These are phyloP conservation scores for Deuterostichococcus epilithicus DNA, from an alignment of 139 green algal species.

Conservation along the genomic window DNA sequence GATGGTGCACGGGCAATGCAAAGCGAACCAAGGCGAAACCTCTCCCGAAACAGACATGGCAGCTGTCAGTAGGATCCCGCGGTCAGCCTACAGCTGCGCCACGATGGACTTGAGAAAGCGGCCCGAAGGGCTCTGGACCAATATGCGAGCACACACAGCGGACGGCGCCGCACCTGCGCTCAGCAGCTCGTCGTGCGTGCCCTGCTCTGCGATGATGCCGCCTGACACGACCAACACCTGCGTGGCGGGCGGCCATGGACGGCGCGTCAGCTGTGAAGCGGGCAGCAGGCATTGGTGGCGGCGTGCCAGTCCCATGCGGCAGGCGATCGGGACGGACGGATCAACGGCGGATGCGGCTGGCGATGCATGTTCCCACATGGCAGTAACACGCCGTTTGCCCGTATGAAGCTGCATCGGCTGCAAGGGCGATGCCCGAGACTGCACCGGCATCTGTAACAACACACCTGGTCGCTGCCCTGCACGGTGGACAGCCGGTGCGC, in stretches of 20 bases:
- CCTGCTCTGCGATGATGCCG: slow-evolving; percentile 30
- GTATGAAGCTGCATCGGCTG: no score
- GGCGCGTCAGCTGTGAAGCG: neutral
- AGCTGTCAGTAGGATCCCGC: no score
- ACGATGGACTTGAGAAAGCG: no score
- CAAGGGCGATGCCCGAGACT: neutral
- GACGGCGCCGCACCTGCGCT: slow-evolving; percentile 3
- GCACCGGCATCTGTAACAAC: neutral
- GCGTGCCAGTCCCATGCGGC: neutral
- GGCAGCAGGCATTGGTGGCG: neutral
- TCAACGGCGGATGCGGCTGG: no score
- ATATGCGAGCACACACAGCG: no score
- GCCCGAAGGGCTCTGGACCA: no score
- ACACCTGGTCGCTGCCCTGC: slow-evolving; percentile 24
- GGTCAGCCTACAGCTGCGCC: no score
- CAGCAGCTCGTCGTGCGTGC: slow-evolving; percentile 34
- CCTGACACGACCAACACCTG: slow-evolving; percentile 25
- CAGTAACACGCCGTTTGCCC: neutral
- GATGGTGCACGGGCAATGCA: no score
- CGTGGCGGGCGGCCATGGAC: neutral
- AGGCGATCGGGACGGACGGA: no score
- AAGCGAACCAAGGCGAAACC: no score
- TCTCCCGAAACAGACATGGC: no score
- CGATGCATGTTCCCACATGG: no score
- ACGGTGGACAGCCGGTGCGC: slow-evolving; percentile 90